Conservation (phyloP, 768 basidiomycete genomes). For the Chalciporus pseudorubinellus region DNA sequence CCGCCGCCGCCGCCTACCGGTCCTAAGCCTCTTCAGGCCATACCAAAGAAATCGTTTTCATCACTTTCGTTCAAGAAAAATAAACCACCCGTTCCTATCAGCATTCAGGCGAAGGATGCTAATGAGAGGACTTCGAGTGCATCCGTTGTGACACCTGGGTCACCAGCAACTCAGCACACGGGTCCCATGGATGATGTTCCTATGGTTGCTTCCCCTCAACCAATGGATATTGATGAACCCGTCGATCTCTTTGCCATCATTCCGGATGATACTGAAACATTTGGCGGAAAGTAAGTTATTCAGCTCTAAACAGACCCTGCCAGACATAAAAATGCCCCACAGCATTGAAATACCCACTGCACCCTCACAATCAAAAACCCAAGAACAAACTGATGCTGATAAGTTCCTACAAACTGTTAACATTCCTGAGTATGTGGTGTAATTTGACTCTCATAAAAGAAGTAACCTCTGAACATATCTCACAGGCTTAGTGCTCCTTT, state of each 20-base stretch:
- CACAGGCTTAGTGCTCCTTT: constrained; percentile 25
- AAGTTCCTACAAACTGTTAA: constrained; percentile 24
- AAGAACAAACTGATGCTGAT: constrained; percentile 21
- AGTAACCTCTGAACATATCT: neutral
- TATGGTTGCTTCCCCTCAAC: constrained; percentile 14
- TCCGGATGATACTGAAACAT: constrained; percentile 7
- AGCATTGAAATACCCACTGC: constrained; percentile 7
- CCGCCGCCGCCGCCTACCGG: constrained; percentile 30
- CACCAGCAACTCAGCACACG: constrained; percentile 9
- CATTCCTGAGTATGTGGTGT: constrained; percentile 24
- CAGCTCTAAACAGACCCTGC: neutral
- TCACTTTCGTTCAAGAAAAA: constrained; percentile 47
- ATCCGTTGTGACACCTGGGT: constrained; percentile 3
- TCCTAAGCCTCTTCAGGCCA: constrained; percentile 34
- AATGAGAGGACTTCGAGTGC: neutral
- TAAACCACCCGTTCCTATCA: constrained; percentile 14
- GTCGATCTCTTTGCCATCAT: constrained; percentile 13
- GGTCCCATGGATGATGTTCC: neutral
- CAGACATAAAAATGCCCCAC: neutral
- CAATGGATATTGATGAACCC: constrained; percentile 20
- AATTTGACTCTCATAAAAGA: neutral
- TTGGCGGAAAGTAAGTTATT: constrained; percentile 14
- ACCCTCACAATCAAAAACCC: constrained; percentile 19
- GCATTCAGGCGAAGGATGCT: constrained; percentile 15
- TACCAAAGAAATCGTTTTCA: constrained; percentile 25